Evolutionary conservation across 2,329 filamentous ascomycete species (phyloP), one percentile per base, ranked within the genome.

Genomic region (Fusarium stilboides): DNA sequence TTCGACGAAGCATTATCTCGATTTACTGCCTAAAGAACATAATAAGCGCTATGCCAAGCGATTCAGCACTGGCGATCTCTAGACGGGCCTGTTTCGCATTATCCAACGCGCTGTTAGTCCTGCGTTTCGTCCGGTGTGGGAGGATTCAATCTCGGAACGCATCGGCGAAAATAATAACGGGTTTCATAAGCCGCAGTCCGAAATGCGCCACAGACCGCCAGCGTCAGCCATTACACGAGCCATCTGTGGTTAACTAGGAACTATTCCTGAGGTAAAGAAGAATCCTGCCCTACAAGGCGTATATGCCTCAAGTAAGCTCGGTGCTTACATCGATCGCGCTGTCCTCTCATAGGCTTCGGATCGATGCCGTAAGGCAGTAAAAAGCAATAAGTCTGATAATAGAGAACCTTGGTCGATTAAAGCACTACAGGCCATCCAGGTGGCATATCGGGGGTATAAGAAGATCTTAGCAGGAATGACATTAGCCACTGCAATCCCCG

Each of bases 181-280:
- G 19, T 4, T 24, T 26, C 14, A 43, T 1, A 12, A 24, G 8
- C 20, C 20, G 10, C 6, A 24, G 20, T 43, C 20, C 17, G 17
- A 45, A 12, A 45, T 19, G 17, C 37, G 37, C 15, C 24, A 28
- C 20, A 31, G 24, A 34, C 43, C 22, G 4, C 42, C 24, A 43
- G 24, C 24, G 5, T 53, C 24, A 28, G 24, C 37, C 24, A 53
- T 53, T 26, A 53, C 24, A 31, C 24, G 24, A 17, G 37, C 37
- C 17, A 53, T 53, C 6, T 53, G 24, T 28, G 33, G 37, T 53
- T 22, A 53, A 22, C 37, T 53, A 17, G 50, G 37, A 42, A 53
- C 33, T n/a, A 53, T 53, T n/a, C 50, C 34, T 22, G 24, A 53
- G 50, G 37, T 53, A 22, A 53, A 34, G n/a, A 14, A 53, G 15